Evolutionary conservation across 2,329 filamentous ascomycete genomes (phyloP).

Genomic region (Epichloe gansuensis): DNA sequence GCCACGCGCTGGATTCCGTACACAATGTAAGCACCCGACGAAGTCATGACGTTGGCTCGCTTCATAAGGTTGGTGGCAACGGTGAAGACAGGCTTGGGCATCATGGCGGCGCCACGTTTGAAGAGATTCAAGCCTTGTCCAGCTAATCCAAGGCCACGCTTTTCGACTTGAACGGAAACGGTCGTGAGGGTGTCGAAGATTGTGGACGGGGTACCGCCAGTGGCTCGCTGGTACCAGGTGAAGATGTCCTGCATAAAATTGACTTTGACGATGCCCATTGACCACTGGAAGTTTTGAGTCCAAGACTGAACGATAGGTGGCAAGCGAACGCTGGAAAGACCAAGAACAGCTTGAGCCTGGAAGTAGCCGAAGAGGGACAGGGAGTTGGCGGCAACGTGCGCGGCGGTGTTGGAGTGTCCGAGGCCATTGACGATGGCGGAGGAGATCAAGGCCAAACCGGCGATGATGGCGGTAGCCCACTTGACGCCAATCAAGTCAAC

Average conservation of each 20-base stretch:
- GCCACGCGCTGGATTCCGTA: conserved; percentile 81
- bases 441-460: conserved; percentile 67
- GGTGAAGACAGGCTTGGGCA: conserved; percentile 27
- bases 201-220: conserved; percentile 71
- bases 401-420: conserved; percentile 85
- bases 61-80: conserved; percentile 34
- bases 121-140: conserved; percentile 29
- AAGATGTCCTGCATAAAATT: conserved; percentile 79
- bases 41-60: conserved; percentile 40
- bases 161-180: conserved; percentile 76
- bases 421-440: conserved; percentile 83
- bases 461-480: conserved; percentile 80
- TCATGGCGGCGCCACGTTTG: conserved; percentile 41
- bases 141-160: conserved; percentile 33
- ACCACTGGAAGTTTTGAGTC: conserved; percentile 98
- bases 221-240: conserved; percentile 92
- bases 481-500: conserved; percentile 81
- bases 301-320: conserved; percentile 83
- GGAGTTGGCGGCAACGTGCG: conserved; percentile 86
- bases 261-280: conserved; percentile 85
- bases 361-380: conserved; percentile 92
- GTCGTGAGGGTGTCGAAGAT: conserved; percentile 61
- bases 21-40: conserved; percentile 47
- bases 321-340: conserved; percentile 66
- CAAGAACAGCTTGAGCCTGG: conserved; percentile 84